phyloP scores from a whole-genome alignment of 23 red algal genomes.

The Agarophyton chilense region DNA sequence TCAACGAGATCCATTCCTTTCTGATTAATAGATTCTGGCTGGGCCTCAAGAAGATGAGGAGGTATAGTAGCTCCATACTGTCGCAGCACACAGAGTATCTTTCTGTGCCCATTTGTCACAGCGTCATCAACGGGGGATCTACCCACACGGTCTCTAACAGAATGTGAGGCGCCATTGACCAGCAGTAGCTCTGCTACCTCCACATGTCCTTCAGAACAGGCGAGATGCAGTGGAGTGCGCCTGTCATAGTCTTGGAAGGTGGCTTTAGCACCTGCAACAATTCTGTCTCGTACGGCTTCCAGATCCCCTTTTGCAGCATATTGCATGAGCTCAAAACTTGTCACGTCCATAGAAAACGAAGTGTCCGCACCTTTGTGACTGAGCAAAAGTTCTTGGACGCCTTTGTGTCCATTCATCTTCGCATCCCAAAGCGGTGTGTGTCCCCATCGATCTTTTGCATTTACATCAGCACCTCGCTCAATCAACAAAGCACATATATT shows the following conservation, averaged over 20 bases:
- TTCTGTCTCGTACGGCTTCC: slow-evolving; percentile 54
- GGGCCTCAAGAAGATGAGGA: slow-evolving; percentile 48
- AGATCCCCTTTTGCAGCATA: slow-evolving; percentile 70
- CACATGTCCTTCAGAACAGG: slow-evolving; percentile 87
- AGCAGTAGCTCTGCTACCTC: slow-evolving; percentile 86
- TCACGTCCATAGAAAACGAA: slow-evolving; percentile 23
- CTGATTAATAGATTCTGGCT: slow-evolving; percentile 36
- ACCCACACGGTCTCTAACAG: slow-evolving; percentile 74
- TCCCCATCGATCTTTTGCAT: slow-evolving; percentile 88
- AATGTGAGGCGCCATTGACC: slow-evolving; percentile 78
- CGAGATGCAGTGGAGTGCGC: slow-evolving; percentile 91
- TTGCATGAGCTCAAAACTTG: slow-evolving; percentile 78
- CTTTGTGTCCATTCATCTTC: slow-evolving; percentile 63
- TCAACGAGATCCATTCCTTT: slow-evolving; percentile 61
- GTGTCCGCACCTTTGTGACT: slow-evolving; percentile 38
- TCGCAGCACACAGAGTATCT: slow-evolving; percentile 63
- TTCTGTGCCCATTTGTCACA: slow-evolving; percentile 72
- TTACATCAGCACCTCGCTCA: slow-evolving; percentile 79
- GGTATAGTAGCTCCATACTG: slow-evolving; percentile 78
- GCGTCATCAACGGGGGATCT: slow-evolving; percentile 93
- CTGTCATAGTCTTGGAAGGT: slow-evolving; percentile 87
- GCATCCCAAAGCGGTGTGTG: slow-evolving; percentile 91
- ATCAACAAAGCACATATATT: slow-evolving; percentile 74
- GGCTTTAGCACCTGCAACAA: slow-evolving; percentile 73
- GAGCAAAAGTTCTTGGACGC: slow-evolving; percentile 47